Base-by-base conservation (phyloP, 192 early-diverging fungal species). In the Backusella liffmaniae region DNA sequence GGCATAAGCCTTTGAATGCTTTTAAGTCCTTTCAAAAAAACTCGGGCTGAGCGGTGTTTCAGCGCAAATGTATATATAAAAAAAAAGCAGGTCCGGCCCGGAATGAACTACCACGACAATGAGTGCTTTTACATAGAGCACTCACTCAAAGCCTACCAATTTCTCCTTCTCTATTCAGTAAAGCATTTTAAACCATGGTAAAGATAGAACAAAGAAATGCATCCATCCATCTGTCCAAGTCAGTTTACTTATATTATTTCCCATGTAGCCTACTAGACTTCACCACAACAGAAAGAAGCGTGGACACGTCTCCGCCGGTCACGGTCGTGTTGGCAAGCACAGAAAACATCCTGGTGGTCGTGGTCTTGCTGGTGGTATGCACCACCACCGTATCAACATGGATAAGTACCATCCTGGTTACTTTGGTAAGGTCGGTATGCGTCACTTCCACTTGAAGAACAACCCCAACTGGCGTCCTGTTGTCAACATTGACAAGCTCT, bases 381-480 rank as follows among this genome's bases (percentile, higher is more conserved):
- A 98, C 89, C 98, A 99, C 89, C 96, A 99, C 92, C 93, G 97
- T 82, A 98, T 98, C 89, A 96, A 98, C 91, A 96, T 99, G 94
- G 98, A 99, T 89, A 99, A 96, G 94, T 98, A 96, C 94, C 98
- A 99, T 91, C 98, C 98, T 79, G 98, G 98, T 86, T 99, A 99
- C 95, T 99, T 97, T 84, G 98, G 98, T 89, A 98, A 99, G 90
- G 97, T 99, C 88, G 98, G 98, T 96, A 98, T 98, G 98, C 94
- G 98, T 80, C 91, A 95, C 88, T 98, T 96, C 95, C 97, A 98
- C 93, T 88, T 92, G 93, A 98, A 95, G 88, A 82, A 88, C 76
- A 95, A 98, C 89, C 77, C 92, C 82, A 88, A 88, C 87, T 92
- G 94, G 92, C 86, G 91, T 81, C 93, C 94, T 72, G 88, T 91